Evolutionary conservation across 2,329 filamentous ascomycete species (phyloP), one percentile per base, ranked within the genome.

Genomic region (Penicillium sp.): DNA sequence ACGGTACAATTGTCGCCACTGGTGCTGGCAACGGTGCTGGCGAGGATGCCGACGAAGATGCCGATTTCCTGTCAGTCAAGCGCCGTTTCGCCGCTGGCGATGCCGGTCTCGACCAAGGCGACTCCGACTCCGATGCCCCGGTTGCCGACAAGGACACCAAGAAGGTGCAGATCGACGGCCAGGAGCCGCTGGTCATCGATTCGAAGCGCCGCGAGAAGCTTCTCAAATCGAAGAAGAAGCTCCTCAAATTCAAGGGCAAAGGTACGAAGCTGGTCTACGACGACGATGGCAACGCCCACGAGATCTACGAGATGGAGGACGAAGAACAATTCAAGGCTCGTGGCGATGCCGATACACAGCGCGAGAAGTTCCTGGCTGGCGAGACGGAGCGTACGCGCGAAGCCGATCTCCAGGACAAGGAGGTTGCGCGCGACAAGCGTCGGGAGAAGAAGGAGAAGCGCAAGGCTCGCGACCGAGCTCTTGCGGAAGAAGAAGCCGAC

Each of bases 121-220:
- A 61, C 20, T 64, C 67, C 13, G 78, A 78, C 3, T 78, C 76
- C 4, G 60, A 66, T 8, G 78, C 78, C 2, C 80, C 78, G 2
- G 73, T 78, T 8, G 49, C 47, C 7, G 57, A 61, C n/a, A 77
- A 77, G 3, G 73, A 72, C 18, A 71, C 71, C 49, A 71, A 71
- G 46, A 63, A 71, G 29, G 68, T 73, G 6, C 65, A 69, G 3
- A 80, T 97, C 42, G 75, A 83, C 32, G 81, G 87, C 55, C 77
- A 79, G 37, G 84, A 89, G 23, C 84, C 90, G 2, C 80, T 96
- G 37, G 77, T 96, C 17, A 85, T 99, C 56, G 94, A 99, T 76
- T 96, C 91, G 10, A 95, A 97, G 72, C 90, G 94, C 20, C 87
- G 91, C 61, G 93, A 96, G 75, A 97, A 97, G 77, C 83, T 96